Evolutionary conservation across 495 filamentous ascomycete species (phyloP), one percentile per base, ranked within the genome.

Genomic region (Penicillium tannophilum): DNA sequence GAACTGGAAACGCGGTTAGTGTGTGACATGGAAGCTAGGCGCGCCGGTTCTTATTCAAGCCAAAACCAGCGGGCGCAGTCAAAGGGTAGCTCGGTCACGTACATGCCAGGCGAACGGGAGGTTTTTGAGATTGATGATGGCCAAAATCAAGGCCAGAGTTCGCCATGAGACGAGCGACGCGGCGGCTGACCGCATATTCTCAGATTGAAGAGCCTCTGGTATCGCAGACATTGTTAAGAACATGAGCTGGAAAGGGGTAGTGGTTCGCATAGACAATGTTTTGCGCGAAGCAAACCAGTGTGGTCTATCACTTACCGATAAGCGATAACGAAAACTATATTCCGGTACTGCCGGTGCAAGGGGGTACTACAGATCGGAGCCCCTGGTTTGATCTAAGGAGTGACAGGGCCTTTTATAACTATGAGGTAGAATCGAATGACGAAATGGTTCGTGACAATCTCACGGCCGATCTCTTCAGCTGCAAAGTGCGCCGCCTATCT

Each of bases 51-150:
- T 17, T 12, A 16, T 23, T 43, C 14, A 59, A 39, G 24, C 4
- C 43, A 55, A 47, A 20, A 12, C 33, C 17, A 47, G 47, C 48
- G 20, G 24, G 24, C 53, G 3, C 17, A 11, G 8, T 31, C 11
- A 30, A 33, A 20, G 35, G 47, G 9, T 31, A 17, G 4, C 12
- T 4, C 6, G 23, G 14, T 16, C n/a, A 23, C 85, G 57, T 78
- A 87, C 83, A 72, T 88, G 86, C 86, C 86, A 89, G 30, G 77
- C 70, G 9, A 84, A 73, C 3, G 86, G 86, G 31, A 88, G 68
- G 50, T 72, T 83, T 69, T 89, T 89, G 51, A 87, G 53, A 60
- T 89, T 89, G 43, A 81, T 56, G 0, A 88, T 50, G 1, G 81
- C 82, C 39, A 88, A 71, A 11, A 85, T 11, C 39, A 88, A 61